Evolutionary conservation across 768 basidiomycete species (phyloP), one percentile per base, ranked within the genome.

Genomic region (Mycena kentingensis): DNA sequence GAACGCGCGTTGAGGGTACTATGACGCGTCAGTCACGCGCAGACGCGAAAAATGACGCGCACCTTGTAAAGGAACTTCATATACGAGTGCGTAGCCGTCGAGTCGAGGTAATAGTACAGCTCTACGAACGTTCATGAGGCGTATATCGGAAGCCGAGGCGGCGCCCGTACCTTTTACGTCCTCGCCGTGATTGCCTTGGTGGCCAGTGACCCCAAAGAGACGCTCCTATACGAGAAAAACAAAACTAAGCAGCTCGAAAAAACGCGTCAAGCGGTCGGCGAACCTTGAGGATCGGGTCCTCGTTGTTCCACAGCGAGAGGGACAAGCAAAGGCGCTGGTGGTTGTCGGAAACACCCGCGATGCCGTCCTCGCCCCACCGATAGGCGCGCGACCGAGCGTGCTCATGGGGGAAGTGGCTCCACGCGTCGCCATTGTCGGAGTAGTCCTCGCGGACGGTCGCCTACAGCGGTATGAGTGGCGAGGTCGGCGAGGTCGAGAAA

Each of bases 31-130:
- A 8, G 16, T 8, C 31, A 32, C 31, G 31, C 8, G 8, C 31
- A 32, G 31, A 16, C 8, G 16, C 10, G 16, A 32, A 32, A 16
- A 32, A 32, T 8, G 16, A 16, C 31, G 31, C 31, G 16, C 31
- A n/a, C n/a, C 69, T 99, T 99, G 83, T 99, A 99, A 50, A 98
- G 74, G 71, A 91, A 98, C 70, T 99, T 99, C 97, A 99, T 98
- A 80, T 98, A 99, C 5, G 95, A 97, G 65, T 99, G 97, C 2
- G 97, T 98, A 31, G 97, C 97, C 1, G 97, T 98, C 31, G 93
- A 96, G 69, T 98, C 97, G 55, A 99, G 82, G 70, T 99, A 99
- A 68, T 96, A 99, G 70, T 99, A 99, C 25, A 98, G 75, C 66
- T 99, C 97, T 72, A 98, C 98, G 75, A n/a, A 96, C 94, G 66